These are phyloP conservation scores for Pseudogymnoascus sp. DNA, from an alignment of 2,329 filamentous ascomycete species.

Conservation along the genomic window DNA sequence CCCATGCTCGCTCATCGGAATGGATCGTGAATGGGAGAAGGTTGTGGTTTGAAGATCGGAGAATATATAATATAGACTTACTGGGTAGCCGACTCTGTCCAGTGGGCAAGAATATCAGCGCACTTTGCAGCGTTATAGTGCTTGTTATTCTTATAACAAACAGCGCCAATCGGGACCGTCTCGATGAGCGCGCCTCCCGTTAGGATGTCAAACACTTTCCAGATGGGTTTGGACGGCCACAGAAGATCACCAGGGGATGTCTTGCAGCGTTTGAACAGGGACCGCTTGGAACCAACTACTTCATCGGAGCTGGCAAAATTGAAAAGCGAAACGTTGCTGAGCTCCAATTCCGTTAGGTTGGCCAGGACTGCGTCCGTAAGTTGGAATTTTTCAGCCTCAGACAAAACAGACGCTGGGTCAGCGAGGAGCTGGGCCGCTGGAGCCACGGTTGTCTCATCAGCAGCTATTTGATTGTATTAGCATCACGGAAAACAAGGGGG, in stretches of 20 bases:
- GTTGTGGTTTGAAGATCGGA: slow-evolving; percentile 16
- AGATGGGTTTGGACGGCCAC: slow-evolving; percentile 43
- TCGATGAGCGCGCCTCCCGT: slow-evolving; percentile 37
- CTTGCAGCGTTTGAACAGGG: slow-evolving; percentile 17
- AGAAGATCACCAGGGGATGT: slow-evolving; percentile 20
- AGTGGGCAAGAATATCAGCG: slow-evolving; percentile 22
- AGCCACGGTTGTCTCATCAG: neutral
- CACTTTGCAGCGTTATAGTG: slow-evolving; percentile 11
- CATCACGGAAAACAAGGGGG: neutral
- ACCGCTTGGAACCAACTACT: neutral
- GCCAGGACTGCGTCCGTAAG: slow-evolving; percentile 19
- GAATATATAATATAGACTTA: slow-evolving; percentile 18
- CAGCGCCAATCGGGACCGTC: slow-evolving; percentile 15
- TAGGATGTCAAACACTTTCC: slow-evolving; percentile 40
- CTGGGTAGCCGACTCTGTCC: slow-evolving; percentile 33
- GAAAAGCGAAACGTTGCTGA: slow-evolving; percentile 15
- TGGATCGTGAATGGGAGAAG: slow-evolving; percentile 12
- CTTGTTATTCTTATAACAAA: slow-evolving; percentile 12
- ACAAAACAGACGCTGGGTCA: neutral
- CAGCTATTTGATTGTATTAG: neutral
- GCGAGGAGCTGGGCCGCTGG: neutral
- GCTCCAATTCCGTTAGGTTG: slow-evolving; percentile 13
- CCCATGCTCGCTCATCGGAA: slow-evolving; percentile 14
- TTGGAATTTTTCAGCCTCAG: slow-evolving; percentile 16
- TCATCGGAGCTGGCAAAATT: slow-evolving; percentile 11